A percentile compares a stretch with the other conserved stretches of the same genome.
Conservation (phyloP, 768 basidiomycete genomes). For the Pisolithus albus region DNA sequence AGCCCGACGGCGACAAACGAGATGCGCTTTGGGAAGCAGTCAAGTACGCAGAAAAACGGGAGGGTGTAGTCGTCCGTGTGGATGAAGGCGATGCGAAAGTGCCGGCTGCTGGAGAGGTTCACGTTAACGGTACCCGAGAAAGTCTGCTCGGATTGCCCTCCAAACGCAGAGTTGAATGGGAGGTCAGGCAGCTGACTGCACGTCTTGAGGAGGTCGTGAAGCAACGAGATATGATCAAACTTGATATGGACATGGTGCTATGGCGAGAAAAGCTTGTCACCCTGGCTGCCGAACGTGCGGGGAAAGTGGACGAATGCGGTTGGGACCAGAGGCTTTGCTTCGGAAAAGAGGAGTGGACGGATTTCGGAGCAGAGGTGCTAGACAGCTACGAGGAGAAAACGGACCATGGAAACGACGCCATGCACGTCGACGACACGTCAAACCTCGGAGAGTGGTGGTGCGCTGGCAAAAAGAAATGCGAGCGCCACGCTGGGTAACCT, state of each 20-base stretch:
- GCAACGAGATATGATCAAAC: constrained; percentile 58
- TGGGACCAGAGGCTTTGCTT: constrained; percentile 85
- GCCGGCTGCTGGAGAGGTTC: constrained; percentile 12
- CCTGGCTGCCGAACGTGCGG: constrained; percentile 61
- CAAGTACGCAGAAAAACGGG: constrained; percentile 59
- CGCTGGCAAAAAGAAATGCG: constrained; percentile 64
- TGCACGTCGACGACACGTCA: constrained; percentile 30
- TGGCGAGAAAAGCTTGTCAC: constrained; percentile 68
- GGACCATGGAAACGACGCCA: constrained; percentile 29
- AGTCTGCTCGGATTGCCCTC: constrained; percentile 26
- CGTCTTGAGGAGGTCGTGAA: constrained; percentile 52
- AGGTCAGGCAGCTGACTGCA: constrained; percentile 46
- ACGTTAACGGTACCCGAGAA: constrained; percentile 2
- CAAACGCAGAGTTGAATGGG: constrained; percentile 48
- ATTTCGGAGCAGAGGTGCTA: constrained; percentile 57
- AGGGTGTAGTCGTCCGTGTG: constrained; percentile 56
- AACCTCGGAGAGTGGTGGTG: constrained; percentile 69
- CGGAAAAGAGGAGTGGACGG: constrained; percentile 73
- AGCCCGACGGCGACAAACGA: constrained; percentile 54
- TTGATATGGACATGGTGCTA: constrained; percentile 58
- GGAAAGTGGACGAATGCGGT: constrained; percentile 66
- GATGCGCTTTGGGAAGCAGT: constrained; percentile 70
- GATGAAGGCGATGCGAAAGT: constrained; percentile 21
- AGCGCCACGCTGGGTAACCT: constrained; percentile 68
- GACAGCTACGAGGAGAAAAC: constrained; percentile 58